Percentiles rank a stretch among this genome's conserved stretches.
These are phyloP conservation scores for Erythrophleum fordii DNA, from an alignment of 306 rosid genomes.

Conservation along the genomic window DNA sequence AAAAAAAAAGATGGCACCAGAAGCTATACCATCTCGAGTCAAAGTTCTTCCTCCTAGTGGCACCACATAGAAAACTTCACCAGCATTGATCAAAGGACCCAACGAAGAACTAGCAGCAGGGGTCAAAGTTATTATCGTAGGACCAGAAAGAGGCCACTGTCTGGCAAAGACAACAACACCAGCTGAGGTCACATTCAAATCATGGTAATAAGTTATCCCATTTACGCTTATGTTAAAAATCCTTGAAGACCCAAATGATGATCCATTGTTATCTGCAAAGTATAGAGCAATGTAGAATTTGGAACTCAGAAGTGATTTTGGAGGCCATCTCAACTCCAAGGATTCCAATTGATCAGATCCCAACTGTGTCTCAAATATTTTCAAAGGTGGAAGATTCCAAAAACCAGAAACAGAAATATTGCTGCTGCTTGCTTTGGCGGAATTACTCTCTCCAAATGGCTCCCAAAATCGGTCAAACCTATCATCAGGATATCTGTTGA, in stretches of 20 bases:
- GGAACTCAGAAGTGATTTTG: slow-evolving; percentile 52
- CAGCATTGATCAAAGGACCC: slow-evolving; percentile 85
- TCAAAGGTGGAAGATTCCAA: slow-evolving; percentile 87
- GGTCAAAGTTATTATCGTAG: slow-evolving; percentile 64
- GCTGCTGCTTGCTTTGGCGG: slow-evolving; percentile 44
- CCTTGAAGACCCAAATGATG: slow-evolving; percentile 47
- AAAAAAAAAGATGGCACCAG: slow-evolving; percentile 25
- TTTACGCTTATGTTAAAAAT: slow-evolving; percentile 64
- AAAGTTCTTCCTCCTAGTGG: slow-evolving; percentile 70
- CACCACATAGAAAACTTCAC: slow-evolving; percentile 70
- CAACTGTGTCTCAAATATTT: slow-evolving; percentile 65
- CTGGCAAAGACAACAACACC: slow-evolving; percentile 79
- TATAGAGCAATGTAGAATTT: slow-evolving; percentile 76
- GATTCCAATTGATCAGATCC: slow-evolving; percentile 50
- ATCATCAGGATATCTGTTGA: slow-evolving; percentile 84
- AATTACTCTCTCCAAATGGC: slow-evolving; percentile 52
- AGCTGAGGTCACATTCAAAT: slow-evolving; percentile 56
- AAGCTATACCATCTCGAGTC: slow-evolving; percentile 76
- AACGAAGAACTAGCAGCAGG: slow-evolving; percentile 56
- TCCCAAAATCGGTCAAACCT: slow-evolving; percentile 79
- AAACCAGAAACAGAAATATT: slow-evolving; percentile 72
- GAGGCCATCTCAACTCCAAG: slow-evolving; percentile 76
- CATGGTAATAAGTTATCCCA: slow-evolving; percentile 57
- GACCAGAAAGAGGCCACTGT: slow-evolving; percentile 86
- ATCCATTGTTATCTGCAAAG: slow-evolving; percentile 62